Percentiles rank a stretch among this genome's conserved stretches.
Evolutionary conservation across 371 early-diverging fungal genomes (phyloP).

Genomic region (Blakeslea trispora): DNA sequence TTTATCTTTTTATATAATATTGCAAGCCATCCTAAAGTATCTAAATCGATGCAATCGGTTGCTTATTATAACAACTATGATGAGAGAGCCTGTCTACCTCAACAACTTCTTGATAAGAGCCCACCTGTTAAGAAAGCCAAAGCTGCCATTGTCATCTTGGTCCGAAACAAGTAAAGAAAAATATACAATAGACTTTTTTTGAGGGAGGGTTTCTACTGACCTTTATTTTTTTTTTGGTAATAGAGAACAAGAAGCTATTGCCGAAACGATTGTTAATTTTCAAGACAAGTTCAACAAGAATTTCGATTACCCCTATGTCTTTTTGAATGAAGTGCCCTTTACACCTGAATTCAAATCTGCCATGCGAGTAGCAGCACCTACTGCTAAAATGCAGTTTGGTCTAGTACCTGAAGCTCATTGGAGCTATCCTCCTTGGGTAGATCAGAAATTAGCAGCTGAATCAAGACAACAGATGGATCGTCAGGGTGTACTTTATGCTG

Average conservation of each 20-base stretch:
- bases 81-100: conserved; percentile 49
- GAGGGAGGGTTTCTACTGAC: not conserved
- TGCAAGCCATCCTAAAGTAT: conserved; percentile 47
- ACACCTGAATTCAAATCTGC: conserved; percentile 48
- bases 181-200: not conserved
- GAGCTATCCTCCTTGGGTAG: conserved; percentile 71
- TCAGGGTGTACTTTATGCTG: conserved; percentile 39
- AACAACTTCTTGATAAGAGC: conserved; percentile 30
- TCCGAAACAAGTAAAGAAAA: conserved; percentile 46
- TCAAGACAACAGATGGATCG: conserved; percentile 52
- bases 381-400: conserved; percentile 69
- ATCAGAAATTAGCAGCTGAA: conserved; percentile 53
- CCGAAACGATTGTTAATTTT: conserved; percentile 35
- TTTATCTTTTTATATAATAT: conserved; percentile 44
- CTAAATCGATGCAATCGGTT: conserved; percentile 41
- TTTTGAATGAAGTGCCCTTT: conserved; percentile 49
- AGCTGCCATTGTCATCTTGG: conserved; percentile 52
- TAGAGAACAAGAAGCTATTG: conserved; percentile 30
- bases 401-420: conserved; percentile 72
- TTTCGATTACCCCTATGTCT: conserved; percentile 53
- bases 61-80: conserved; percentile 52
- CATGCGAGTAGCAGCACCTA: conserved; percentile 43
- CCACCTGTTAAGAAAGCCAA: conserved; percentile 51
- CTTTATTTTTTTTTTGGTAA: too few species aligned
- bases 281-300: conserved; percentile 52